Conservation (phyloP, 305 asterid genomes). For the Fraxinus xanthoxyloides region DNA sequence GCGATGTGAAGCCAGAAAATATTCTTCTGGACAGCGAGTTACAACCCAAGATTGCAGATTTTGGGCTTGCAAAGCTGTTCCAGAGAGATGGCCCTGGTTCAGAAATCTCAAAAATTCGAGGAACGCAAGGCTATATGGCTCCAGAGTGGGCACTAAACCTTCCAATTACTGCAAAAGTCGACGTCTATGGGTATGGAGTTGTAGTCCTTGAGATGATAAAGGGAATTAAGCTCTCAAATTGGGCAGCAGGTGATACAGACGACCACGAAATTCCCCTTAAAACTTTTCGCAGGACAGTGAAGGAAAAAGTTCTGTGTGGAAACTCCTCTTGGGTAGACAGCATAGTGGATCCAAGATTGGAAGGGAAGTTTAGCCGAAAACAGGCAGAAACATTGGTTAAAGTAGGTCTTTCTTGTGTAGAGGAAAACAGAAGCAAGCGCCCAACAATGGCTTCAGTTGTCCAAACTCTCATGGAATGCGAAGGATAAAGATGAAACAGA, state of each 20-base stretch:
- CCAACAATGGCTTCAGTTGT: constrained; percentile 40
- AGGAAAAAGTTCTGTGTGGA: constrained; percentile 26
- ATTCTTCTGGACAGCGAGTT: constrained; percentile 56
- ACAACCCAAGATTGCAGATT: constrained; percentile 74
- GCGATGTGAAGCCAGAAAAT: constrained; percentile 77
- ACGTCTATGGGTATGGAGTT: constrained; percentile 67
- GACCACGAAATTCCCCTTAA: constrained; percentile 26
- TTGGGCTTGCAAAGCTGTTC: constrained; percentile 63
- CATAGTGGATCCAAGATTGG: constrained; percentile 31
- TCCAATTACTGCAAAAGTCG: constrained; percentile 71
- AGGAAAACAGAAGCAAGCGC: constrained; percentile 32
- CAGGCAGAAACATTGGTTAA: constrained; percentile 23
- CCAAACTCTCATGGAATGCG: constrained; percentile 28
- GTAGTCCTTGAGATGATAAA: constrained; percentile 60
- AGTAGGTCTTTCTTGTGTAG: constrained; percentile 33
- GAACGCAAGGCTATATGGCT: constrained; percentile 78
- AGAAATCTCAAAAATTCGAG: constrained; percentile 47
- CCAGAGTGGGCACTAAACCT: constrained; percentile 72
- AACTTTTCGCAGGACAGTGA: constrained; percentile 28
- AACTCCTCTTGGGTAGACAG: constrained; percentile 31
- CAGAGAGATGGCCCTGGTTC: constrained; percentile 53
- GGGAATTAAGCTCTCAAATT: constrained; percentile 45
- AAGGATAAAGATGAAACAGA: constrained; percentile 6
- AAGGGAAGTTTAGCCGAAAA: constrained; percentile 27
- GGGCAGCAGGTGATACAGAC: constrained; percentile 30